These are phyloP conservation scores for Thermothielavioides terrestris DNA, from an alignment of 495 filamentous ascomycete species.

Conservation along the genomic window DNA sequence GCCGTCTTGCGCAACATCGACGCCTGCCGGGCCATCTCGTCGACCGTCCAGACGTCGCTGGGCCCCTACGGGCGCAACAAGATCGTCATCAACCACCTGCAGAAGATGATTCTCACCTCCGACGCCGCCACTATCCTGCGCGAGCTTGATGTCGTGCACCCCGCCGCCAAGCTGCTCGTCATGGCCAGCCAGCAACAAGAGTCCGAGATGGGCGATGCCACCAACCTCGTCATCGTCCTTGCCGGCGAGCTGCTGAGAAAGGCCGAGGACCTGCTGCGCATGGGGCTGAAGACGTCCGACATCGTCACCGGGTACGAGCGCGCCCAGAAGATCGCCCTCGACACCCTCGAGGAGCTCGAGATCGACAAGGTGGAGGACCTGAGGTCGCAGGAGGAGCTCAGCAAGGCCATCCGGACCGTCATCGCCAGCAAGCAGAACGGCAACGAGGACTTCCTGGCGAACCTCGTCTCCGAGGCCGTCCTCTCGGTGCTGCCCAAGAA, in stretches of 20 bases:
- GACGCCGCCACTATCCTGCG: slow-evolving; percentile 96
- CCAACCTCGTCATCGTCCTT: slow-evolving; percentile 92
- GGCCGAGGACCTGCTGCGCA: slow-evolving; percentile 87
- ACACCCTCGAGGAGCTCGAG: slow-evolving; percentile 76
- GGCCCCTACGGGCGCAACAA: slow-evolving; percentile 98
- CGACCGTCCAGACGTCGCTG: slow-evolving; percentile 92
- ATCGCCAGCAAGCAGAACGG: slow-evolving; percentile 95
- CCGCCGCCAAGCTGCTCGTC: slow-evolving; percentile 94
- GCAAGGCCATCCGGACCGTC: slow-evolving; percentile 92
- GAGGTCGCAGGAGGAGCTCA: slow-evolving; percentile 66
- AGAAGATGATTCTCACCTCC: slow-evolving; percentile 98
- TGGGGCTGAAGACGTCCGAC: slow-evolving; percentile 95
- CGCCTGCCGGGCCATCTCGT: slow-evolving; percentile 90
- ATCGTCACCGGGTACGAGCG: slow-evolving; percentile 93
- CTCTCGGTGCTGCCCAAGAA: slow-evolving; percentile 94
- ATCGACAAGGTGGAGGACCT: slow-evolving; percentile 86
- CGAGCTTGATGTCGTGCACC: slow-evolving; percentile 97
- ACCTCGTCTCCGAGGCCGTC: slow-evolving; percentile 86
- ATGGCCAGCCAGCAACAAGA: slow-evolving; percentile 99
- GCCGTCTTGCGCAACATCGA: slow-evolving; percentile 98
- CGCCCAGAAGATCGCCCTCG: slow-evolving; percentile 78
- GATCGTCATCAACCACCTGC: slow-evolving; percentile 99
- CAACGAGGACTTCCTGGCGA: slow-evolving; percentile 76
- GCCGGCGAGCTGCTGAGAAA: slow-evolving; percentile 96
- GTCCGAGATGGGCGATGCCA: slow-evolving; percentile 97